Conservation (phyloP, 768 basidiomycete genomes). For the Trametopsis cervina region DNA sequence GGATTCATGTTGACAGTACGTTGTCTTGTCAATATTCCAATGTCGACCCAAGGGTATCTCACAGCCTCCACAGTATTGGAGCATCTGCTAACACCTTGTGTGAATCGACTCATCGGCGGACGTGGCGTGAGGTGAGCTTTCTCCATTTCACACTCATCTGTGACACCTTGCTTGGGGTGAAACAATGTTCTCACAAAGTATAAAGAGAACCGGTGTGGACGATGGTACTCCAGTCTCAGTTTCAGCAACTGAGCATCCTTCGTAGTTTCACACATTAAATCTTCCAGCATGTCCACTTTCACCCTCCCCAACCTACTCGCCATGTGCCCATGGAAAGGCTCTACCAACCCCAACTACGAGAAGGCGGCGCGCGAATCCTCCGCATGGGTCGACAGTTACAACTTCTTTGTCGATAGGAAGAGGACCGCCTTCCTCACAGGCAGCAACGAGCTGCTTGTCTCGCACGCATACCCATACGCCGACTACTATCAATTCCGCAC, state of each 20-base stretch:
- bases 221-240: too few relatives aligned
- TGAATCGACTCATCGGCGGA: too few relatives aligned
- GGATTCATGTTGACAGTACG: too few relatives aligned
- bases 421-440: conserved; percentile 59
- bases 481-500: conserved; percentile 54
- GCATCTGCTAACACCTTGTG: too few relatives aligned
- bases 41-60: too few relatives aligned
- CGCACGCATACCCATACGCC: conserved; percentile 57
- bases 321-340: conserved; percentile 40
- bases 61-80: too few relatives aligned
- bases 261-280: too few relatives aligned
- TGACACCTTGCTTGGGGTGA: too few relatives aligned
- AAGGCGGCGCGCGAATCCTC: conserved; percentile 52
- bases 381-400: conserved; percentile 59
- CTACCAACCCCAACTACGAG: conserved; percentile 53
- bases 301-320: conserved; percentile 51
- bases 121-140: too few relatives aligned
- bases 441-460: conserved; percentile 56
- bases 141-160: too few relatives aligned
- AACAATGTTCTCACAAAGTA: neutral
- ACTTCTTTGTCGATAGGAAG: conserved; percentile 54
- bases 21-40: too few relatives aligned
- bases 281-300: conserved; percentile 30
- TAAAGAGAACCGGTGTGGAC: neutral
- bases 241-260: too few relatives aligned